These are phyloP conservation scores for Amylocarpus encephaloides DNA, from an alignment of 2,329 filamentous ascomycete genomes.

Conservation along the genomic window DNA sequence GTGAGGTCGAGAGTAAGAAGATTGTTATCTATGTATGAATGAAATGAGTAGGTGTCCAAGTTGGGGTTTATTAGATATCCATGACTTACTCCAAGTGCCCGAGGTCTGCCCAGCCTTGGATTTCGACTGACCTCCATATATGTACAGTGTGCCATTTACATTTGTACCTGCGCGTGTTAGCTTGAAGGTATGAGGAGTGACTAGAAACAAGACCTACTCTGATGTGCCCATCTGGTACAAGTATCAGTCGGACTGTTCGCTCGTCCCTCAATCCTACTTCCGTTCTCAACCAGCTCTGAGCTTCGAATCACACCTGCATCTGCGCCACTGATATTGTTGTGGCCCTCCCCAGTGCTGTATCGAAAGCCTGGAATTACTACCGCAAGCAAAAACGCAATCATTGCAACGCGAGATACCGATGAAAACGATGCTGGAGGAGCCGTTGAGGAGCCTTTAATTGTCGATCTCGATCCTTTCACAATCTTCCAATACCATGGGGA, in stretches of 20 bases:
- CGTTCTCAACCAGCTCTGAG: conserved; percentile 30
- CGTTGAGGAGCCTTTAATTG: conserved; percentile 39
- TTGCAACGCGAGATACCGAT: conserved; percentile 39
- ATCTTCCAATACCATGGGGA: conserved; percentile 20
- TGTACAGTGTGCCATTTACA: conserved; percentile 69
- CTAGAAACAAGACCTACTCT: conserved; percentile 47
- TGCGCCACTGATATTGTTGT: conserved; percentile 38
- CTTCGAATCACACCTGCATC: conserved; percentile 41
- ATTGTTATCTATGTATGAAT: conserved; percentile 51
- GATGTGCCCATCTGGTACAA: conserved; percentile 61
- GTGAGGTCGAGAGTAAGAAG: conserved; percentile 68
- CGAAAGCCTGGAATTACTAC: conserved; percentile 44
- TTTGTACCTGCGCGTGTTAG: conserved; percentile 48
- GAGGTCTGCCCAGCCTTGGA: conserved; percentile 48
- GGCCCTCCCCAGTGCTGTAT: conserved; percentile 34
- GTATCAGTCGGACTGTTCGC: conserved; percentile 47
- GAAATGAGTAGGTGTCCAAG: not conserved
- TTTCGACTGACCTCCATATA: conserved; percentile 66
- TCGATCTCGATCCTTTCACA: conserved; percentile 28
- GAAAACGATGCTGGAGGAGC: conserved; percentile 38
- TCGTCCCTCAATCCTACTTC: conserved; percentile 33
- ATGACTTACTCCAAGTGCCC: conserved; percentile 63
- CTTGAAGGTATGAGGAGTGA: no score
- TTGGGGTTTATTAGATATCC: not conserved
- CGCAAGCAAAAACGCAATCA: conserved; percentile 45